Base-by-base conservation (phyloP, 2,329 filamentous ascomycete species). In the Monosporascus sp. region DNA sequence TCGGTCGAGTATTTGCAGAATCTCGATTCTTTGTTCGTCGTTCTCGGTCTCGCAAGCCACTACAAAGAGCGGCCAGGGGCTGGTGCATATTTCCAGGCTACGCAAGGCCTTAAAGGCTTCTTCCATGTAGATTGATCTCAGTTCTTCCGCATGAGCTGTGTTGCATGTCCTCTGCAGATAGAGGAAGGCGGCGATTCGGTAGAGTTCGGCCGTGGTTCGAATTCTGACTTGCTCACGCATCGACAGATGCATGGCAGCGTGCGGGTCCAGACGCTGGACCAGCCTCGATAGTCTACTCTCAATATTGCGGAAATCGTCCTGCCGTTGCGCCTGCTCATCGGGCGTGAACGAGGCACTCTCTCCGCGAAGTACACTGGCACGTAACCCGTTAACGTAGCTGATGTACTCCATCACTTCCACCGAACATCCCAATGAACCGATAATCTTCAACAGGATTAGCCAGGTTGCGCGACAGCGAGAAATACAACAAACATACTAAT, bases 21-120 rank as follows among this genome's bases (percentile, higher is more conserved):
- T 66, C 40, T 58, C 55, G 31, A 77, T 70, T 22, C 74, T 65
- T 51, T 76, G 71, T 22, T 68, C 65, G 47, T 78, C 75, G 17
- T 64, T 67, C 31, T 68, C 65, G 8, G 70, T 70, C 59, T 76
- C 74, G 57, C 74, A 78, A 0, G 74, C 75, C 16, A 76, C 60
- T 31, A 78, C 69, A 49, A 78, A 78, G 5, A 78, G 60, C 7
- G 76, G 75, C 75, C 76, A 78, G 3, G 75, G 75, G 56, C 74
- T 77, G 8, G 74, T 78, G 55, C 72, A 76, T 31, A 74, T 66
- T 7, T 70, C 64, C 16, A 78, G 64, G 20, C 59, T 64, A 26
- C 62, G 62, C 4, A 78, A 57, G 5, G 72, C 60, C 1, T 58
- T 54, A 45, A 78, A 70, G 0, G 70, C 72, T 22, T 67, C 63